These are phyloP conservation scores for Alternaria sp. DNA, from an alignment of 2,329 filamentous ascomycete species.

Conservation along the genomic window DNA sequence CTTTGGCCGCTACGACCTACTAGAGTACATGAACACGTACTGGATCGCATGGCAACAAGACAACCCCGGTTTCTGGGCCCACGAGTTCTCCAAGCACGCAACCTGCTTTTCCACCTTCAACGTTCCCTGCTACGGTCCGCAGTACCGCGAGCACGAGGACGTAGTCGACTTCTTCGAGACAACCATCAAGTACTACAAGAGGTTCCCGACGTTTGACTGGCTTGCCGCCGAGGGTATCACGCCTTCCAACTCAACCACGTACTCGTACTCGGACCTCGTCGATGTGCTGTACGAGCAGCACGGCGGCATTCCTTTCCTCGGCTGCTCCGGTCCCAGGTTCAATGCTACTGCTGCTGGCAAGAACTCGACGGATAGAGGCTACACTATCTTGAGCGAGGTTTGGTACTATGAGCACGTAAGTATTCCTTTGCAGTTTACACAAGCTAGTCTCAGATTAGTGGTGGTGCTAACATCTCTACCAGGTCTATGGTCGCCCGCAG, in stretches of 20 bases:
- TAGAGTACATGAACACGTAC: slow-evolving; percentile 71
- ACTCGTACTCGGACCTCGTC: slow-evolving; percentile 64
- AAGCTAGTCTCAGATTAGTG: no score
- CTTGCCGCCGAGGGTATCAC: slow-evolving; percentile 63
- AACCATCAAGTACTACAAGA: slow-evolving; percentile 64
- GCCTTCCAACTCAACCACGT: slow-evolving; percentile 67
- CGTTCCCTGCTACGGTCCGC: slow-evolving; percentile 68
- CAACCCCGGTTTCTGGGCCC: slow-evolving; percentile 70
- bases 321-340: slow-evolving; percentile 67
- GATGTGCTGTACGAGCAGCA: slow-evolving; percentile 59
- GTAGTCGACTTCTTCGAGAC: slow-evolving; percentile 71
- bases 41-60: slow-evolving; percentile 67
- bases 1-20: slow-evolving; percentile 67
- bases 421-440: background rate
- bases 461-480: background rate
- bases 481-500: slow-evolving; percentile 64
- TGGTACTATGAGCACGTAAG: slow-evolving; percentile 72
- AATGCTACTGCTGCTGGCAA: slow-evolving; percentile 67
- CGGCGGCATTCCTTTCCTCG: slow-evolving; percentile 67
- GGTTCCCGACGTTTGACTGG: slow-evolving; percentile 68
- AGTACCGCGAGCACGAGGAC: slow-evolving; percentile 65
- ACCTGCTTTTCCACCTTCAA: slow-evolving; percentile 74
- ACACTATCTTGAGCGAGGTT: slow-evolving; percentile 67
- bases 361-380: slow-evolving; percentile 64
- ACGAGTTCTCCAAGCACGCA: slow-evolving; percentile 73